These are phyloP conservation scores for Colletotrichum agaves DNA, from an alignment of 2,329 filamentous ascomycete species.

Conservation along the genomic window DNA sequence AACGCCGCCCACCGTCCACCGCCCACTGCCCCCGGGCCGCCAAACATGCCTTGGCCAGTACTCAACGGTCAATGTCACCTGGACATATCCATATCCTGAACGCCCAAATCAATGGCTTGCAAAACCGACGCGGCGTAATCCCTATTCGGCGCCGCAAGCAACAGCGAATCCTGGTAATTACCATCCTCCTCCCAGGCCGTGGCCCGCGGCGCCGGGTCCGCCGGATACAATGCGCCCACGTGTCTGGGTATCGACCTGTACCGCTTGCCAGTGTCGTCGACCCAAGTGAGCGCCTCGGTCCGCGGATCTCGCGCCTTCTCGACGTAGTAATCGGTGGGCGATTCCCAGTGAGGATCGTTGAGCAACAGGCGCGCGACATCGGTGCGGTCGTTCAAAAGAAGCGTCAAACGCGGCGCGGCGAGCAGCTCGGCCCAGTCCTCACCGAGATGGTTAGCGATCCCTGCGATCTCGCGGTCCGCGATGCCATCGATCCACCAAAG, in stretches of 20 bases:
- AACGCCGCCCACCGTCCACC: slow-evolving; percentile 1
- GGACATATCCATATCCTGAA: slow-evolving; percentile 32
- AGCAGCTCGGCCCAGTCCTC: slow-evolving; percentile 54
- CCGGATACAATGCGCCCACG: slow-evolving; percentile 19
- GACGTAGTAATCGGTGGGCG: slow-evolving; percentile 37
- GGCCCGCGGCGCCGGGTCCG: slow-evolving; percentile 17
- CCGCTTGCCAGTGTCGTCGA: slow-evolving; percentile 37
- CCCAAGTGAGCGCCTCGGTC: slow-evolving; percentile 33
- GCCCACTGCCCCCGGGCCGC: background rate
- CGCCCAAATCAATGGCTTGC: slow-evolving; percentile 20
- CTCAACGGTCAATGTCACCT: background rate
- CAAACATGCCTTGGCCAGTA: no score
- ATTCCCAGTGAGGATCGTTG: slow-evolving; percentile 56
- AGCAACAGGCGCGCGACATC: slow-evolving; percentile 56
- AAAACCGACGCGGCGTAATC: slow-evolving; percentile 12
- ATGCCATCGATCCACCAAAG: slow-evolving; percentile 65
- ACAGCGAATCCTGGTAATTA: slow-evolving; percentile 3
- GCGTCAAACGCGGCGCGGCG: slow-evolving; percentile 53
- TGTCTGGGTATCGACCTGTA: slow-evolving; percentile 25
- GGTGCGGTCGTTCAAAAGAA: slow-evolving; percentile 46
- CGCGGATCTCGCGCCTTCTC: slow-evolving; percentile 13
- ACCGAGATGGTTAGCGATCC: slow-evolving; percentile 54
- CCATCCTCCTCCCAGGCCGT: slow-evolving; percentile 1
- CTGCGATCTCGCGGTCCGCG: slow-evolving; percentile 55
- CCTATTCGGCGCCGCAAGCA: slow-evolving; percentile 10